Evolutionary conservation across 345 rosid genomes (phyloP), one percentile per base, ranked within the genome.

Genomic region (Rhizophora apiculata): DNA sequence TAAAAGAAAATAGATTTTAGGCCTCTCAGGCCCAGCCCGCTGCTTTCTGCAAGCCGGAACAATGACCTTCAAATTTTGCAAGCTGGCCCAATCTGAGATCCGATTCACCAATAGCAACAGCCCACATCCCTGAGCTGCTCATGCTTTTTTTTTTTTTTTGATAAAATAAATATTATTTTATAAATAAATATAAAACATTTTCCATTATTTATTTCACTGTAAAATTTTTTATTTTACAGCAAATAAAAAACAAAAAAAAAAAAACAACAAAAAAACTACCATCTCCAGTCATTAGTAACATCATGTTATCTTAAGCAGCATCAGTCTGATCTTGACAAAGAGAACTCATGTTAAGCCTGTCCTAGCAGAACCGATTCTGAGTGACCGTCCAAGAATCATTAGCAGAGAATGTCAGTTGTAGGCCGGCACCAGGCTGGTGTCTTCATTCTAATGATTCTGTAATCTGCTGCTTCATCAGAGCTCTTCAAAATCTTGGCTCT

Each of bases 381-480:
- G n/a, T 27, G 60, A 24, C 27, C 15, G 20, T 36, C 62, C 34
- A 57, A 26, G 27, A n/a, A 34, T 49, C 62, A 37, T 32, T 52
- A 57, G 24, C 39, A 26, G 56, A 43, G 22, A 46, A 26, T 46
- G 36, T 43, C 51, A 18, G 24, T 27, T 31, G 18, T 4, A 19
- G 1, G 29, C 32, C 60, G 13, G 7, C 6, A 58, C 30, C 62
- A 16, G 36, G 58, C 62, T 26, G 13, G 54, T 6, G 34, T 34
- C 72, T 60, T 60, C 65, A 61, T 37, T 69, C 31, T 4, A 49
- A 26, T 27, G 21, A 26, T 61, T 34, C 21, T 48, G 22, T 18
- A 56, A 8, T 52, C 26, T 52, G 10, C 21, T 10, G 46, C n/a
- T 43, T 11, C 49, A 43, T 60, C 19, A 61, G 49, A 49, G 62